These are phyloP conservation scores for Phaeosphaeria sp. DNA, from an alignment of 2,329 filamentous ascomycete genomes.

Conservation along the genomic window DNA sequence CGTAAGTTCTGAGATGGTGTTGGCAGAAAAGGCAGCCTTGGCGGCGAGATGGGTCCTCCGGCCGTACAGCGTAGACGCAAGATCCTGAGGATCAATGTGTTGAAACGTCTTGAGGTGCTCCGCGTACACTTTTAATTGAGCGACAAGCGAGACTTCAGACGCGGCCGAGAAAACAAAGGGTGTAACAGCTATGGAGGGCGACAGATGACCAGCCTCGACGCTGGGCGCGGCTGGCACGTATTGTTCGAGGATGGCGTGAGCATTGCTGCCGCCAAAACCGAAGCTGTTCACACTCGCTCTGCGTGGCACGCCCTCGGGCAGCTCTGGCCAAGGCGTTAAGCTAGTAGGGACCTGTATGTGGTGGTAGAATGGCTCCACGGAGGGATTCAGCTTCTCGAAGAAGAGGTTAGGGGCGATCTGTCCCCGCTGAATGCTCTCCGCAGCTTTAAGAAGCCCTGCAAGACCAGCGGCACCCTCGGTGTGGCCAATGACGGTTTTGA, in stretches of 20 bases:
- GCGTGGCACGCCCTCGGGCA: not conserved
- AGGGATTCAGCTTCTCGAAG: slow-evolving; percentile 39
- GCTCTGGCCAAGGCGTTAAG: slow-evolving; percentile 17
- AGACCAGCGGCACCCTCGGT: slow-evolving; percentile 48
- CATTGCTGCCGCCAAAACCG: slow-evolving; percentile 33
- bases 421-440: slow-evolving; percentile 31
- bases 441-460: slow-evolving; percentile 47
- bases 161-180: slow-evolving; percentile 14
- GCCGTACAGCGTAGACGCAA: slow-evolving; percentile 1
- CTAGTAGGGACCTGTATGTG: slow-evolving; percentile 14
- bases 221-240: not conserved
- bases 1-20: too few relatives aligned
- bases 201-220: too few relatives aligned
- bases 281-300: slow-evolving; percentile 34
- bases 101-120: not conserved
- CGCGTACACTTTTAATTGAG: not conserved
- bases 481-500: slow-evolving; percentile 52
- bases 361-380: slow-evolving; percentile 29
- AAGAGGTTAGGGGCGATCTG: slow-evolving; percentile 45
- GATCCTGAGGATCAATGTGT: not conserved
- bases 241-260: slow-evolving; percentile 31
- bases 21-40: too few relatives aligned
- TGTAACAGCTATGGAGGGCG: too few relatives aligned
- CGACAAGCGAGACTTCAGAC: not conserved
- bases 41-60: too few relatives aligned